Base-by-base conservation (phyloP, 2,329 filamentous ascomycete species). In the Colletotrichum liriopes region DNA sequence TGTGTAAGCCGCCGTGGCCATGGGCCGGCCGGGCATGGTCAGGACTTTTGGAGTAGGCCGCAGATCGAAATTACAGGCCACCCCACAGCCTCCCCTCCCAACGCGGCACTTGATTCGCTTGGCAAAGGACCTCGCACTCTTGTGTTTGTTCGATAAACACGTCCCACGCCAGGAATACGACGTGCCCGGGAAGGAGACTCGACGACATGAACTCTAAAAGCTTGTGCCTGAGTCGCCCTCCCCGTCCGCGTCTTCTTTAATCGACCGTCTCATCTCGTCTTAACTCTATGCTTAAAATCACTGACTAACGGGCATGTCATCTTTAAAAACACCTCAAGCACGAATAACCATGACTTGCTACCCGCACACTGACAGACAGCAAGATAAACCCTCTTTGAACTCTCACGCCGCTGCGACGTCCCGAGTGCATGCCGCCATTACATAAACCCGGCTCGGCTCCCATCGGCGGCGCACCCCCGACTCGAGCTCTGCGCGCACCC, bases 61-160 rank as follows among this genome's bases (percentile, higher is more conserved):
- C 69, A 59, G 69, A 72, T 72, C 59, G 65, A 54, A 69, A 69
- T 69, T 4, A 55, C 4, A 60, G 63, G 23, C 9, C 5, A 23
- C 32, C 35, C 54, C 35, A 59, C 59, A 35, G n/a, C 58, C 58
- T 35, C 68, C 68, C 51, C 29, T 39, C 43, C 56, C 43, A n/a
- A 11, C 7, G 68, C 69, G 65, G 65, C 59, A 68, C 43, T 52
- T 71, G 20, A 49, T 26, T 43, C 39, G 35, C 63, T 71, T 71
- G 63, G 62, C 62, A 45, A 29, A 23, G 26, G 11, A 32, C 51
- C 32, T 56, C 18, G 43, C 26, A 20, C 18, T 35, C 23, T 45
- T 39, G 18, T 12, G 8, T 62, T 35, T 54, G 12, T 47, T 23
- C n/a, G 18, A 35, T 39, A 45, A 59, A 39, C 37, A 29, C 39